These are phyloP conservation scores for Phanerodontia chrysosporium DNA, from an alignment of 768 basidiomycete genomes.

Conservation along the genomic window DNA sequence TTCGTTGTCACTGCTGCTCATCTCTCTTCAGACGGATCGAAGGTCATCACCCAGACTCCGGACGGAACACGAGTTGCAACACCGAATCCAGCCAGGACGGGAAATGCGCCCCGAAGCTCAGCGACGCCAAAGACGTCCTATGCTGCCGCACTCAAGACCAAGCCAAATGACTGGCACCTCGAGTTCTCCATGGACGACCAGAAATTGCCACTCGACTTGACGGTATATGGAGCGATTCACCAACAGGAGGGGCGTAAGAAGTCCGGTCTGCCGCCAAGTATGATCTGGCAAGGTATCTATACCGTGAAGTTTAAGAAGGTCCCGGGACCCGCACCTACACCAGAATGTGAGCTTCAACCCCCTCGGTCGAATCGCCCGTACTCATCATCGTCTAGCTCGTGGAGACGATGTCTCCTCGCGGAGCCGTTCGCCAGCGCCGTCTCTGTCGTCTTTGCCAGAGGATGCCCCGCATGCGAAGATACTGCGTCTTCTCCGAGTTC, in stretches of 20 bases:
- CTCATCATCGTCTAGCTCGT: constrained; percentile 20
- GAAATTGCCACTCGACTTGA: constrained; percentile 77
- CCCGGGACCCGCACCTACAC: constrained; percentile 63
- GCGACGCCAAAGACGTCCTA: constrained; percentile 60
- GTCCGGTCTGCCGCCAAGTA: constrained; percentile 51
- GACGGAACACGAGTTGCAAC: constrained; percentile 94
- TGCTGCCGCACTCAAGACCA: constrained; percentile 89
- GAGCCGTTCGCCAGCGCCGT: constrained; percentile 60
- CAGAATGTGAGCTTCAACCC: constrained; percentile 49
- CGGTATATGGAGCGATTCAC: constrained; percentile 95
- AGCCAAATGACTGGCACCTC: constrained; percentile 94
- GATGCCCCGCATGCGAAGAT: constrained; percentile 88
- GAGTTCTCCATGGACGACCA: constrained; percentile 94
- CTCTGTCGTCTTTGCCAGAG: constrained; percentile 75
- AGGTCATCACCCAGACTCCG: constrained; percentile 93
- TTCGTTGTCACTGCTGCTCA: neutral
- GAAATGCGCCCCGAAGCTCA: constrained; percentile 29
- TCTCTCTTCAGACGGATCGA: constrained; percentile 67
- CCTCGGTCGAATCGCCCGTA: neutral
- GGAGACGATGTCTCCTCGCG: constrained; percentile 43
- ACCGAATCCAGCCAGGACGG: constrained; percentile 56
- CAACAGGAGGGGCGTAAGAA: constrained; percentile 84
- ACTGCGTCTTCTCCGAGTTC: constrained; percentile 79
- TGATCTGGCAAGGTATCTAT: constrained; percentile 89
- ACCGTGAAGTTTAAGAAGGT: constrained; percentile 94